Base-by-base conservation (phyloP, 495 filamentous ascomycete genomes). In the Thermothielavioides terrestris region DNA sequence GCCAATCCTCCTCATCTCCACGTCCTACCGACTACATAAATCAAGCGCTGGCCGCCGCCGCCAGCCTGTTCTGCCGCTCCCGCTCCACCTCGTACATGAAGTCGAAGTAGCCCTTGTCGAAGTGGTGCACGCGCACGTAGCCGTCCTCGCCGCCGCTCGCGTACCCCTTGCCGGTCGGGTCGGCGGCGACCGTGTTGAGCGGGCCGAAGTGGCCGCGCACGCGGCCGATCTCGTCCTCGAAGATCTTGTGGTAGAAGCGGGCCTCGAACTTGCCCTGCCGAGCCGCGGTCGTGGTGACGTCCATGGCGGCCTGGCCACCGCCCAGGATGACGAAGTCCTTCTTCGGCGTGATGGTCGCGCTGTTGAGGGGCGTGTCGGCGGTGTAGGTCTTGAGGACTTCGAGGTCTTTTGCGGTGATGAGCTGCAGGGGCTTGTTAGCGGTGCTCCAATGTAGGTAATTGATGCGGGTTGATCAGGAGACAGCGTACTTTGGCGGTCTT, bases 241-340 rank as follows among this genome's bases (percentile, higher is more conserved):
- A 96, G 60, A 98, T 81, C 76, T 91, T 95, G 80, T 98, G 92
- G 77, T 94, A 98, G 77, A 98, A 96, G 43, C 92, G 80, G 21
- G 92, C 94, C 68, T 98, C 92, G 76, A 98, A 98, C 71, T 96
- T 96, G 68, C 92, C 92, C 70, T 97, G 92, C 41, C 92, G 79
- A 10, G 87, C 81, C 23, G 83, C 83, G 34, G 92, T 98, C 15
- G 86, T 94, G n/a, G 92, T 98, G 67, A 98, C 92, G 68, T 96
- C 92, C 88, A 95, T 95, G 59, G 92, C 92, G 49, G 91, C 92
- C 71, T 98, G 92, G 51, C 92, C 92, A 76, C 92, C 92, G 53
- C 92, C 92, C 18, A 98, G 83, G 62, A 98, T 92, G 36, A 97
- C 89, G 61, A 86, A 98, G 60, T 95, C 89, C 72, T 96, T 96